Base-by-base conservation (phyloP, 352 stramenopile species). In the Globisporangium paddicum region DNA sequence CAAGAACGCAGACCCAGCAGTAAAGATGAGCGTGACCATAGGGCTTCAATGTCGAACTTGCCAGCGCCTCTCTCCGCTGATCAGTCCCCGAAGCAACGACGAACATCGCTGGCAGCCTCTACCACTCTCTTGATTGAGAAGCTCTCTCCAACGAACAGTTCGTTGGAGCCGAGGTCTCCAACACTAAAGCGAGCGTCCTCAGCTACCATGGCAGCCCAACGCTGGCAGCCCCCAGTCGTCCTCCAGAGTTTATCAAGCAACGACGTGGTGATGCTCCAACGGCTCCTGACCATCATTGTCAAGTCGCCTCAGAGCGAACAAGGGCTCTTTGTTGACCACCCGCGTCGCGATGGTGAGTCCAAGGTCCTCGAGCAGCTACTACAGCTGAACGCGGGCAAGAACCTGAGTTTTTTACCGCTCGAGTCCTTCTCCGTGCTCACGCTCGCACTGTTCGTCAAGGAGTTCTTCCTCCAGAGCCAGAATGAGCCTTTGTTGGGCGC, bases 341-440 rank as follows among this genome's bases (percentile, higher is more conserved):
- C 59, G 14, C n/a, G 18, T 23, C 54, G 48, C 9, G 19, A 58
- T 16, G 38, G 50, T 28, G 60, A 67, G 11, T 11, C 38, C 18
- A 40, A n/a, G 13, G 37, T 41, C 2, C 34, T 67, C 5, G 19
- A 23, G 0, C 35, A 52, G 25, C 54, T 67, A 2, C 32, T 67
- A 45, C 62, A 40, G 13, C n/a, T 34, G 16, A 40, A 47, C 7
- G 10, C 26, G 8, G 51, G 26, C 54, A 63, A 58, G 11, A 50
- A 35, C 45, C 19, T 58, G n/a, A 45, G 30, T 30, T 67, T 52
- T 26, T 23, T 67, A 7, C 60, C 55, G 19, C 28, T 67, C 14
- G 54, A 63, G 23, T 63, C 47, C n/a, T 67, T 67, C 42, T 63
- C 55, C 2, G 47, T 54, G 21, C 47, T 55, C 19, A 49, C 60